A percentile compares a stretch with the other conserved stretches of the same genome.
phyloP scores from a whole-genome alignment of 129 eudicot genomes.

The Lactuca saligna region DNA sequence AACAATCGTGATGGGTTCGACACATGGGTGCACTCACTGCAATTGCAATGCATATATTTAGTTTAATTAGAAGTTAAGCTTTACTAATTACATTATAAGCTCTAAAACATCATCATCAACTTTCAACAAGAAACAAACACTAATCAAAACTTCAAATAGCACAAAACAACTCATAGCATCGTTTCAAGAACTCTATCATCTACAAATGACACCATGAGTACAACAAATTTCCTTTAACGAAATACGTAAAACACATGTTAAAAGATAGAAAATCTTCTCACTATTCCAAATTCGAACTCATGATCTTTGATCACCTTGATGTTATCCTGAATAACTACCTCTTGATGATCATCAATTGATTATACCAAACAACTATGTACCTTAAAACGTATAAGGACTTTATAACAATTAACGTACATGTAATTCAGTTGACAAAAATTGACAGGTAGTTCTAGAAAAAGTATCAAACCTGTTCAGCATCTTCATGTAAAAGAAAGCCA shows the following conservation, averaged over 20 bases:
- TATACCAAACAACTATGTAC: neutral
- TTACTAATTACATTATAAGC: too few relatives aligned
- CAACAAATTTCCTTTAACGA: neutral
- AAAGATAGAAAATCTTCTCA: neutral
- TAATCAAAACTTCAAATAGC: neutral
- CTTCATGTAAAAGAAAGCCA: constrained; percentile 37
- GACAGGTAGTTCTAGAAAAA: constrained; percentile 8
- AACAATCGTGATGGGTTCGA: constrained; percentile 30
- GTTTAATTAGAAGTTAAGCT: too few relatives aligned
- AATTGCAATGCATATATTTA: constrained; percentile 2
- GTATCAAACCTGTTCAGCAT: constrained; percentile 39
- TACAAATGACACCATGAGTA: neutral
- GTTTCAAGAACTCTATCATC: neutral
- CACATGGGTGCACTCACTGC: constrained; percentile 31
- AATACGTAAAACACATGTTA: neutral
- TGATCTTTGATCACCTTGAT: neutral
- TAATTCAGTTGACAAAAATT: neutral
- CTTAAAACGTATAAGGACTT: neutral
- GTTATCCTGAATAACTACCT: neutral
- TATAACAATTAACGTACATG: neutral
- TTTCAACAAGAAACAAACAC: neutral
- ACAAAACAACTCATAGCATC: neutral
- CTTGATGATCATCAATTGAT: neutral
- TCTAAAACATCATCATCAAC: neutral
- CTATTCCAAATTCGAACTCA: neutral